A percentile compares a stretch with the other conserved stretches of the same genome.
Conservation (phyloP, 352 stramenopile species). For the Phytophthora constricta region DNA sequence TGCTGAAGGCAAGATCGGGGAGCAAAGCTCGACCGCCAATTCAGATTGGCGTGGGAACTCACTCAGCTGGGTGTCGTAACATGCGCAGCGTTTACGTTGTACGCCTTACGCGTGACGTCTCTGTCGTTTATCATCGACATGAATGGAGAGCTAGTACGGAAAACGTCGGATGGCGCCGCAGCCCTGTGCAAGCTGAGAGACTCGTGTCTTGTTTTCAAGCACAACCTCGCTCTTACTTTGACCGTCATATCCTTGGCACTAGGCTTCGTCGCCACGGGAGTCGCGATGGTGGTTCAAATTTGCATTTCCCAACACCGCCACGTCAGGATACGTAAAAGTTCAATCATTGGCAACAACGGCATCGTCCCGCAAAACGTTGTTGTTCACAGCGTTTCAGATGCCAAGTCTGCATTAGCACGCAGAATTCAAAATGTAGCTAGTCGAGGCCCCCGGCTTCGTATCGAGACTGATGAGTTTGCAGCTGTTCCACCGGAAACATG, state of each 20-base stretch:
- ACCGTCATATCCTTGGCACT: not conserved
- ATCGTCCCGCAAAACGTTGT: too few relatives aligned
- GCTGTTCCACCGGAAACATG: too few relatives aligned
- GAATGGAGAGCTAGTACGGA: constrained; percentile 15
- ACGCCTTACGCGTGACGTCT: not conserved
- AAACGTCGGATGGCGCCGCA: constrained; percentile 3
- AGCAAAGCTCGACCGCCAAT: constrained; percentile 13
- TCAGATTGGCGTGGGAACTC: constrained; percentile 4
- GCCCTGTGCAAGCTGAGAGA: constrained; percentile 13
- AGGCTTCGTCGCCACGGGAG: not conserved
- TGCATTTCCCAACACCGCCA: not conserved
- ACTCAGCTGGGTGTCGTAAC: not conserved
- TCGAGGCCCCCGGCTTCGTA: too few relatives aligned
- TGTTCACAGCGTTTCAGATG: too few relatives aligned
- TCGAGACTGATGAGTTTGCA: too few relatives aligned
- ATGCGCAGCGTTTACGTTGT: not conserved
- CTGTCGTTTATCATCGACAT: constrained; percentile 14
- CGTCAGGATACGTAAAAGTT: not conserved
- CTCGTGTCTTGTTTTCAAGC: constrained; percentile 10
- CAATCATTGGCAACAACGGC: not conserved
- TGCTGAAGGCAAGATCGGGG: constrained; percentile 15
- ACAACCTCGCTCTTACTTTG: constrained; percentile 5
- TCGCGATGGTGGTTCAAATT: not conserved
- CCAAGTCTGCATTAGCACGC: too few relatives aligned
- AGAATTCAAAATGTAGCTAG: too few relatives aligned